Base-by-base conservation (phyloP, 805 yeast genomes). In the Lipomyces oligophaga region DNA sequence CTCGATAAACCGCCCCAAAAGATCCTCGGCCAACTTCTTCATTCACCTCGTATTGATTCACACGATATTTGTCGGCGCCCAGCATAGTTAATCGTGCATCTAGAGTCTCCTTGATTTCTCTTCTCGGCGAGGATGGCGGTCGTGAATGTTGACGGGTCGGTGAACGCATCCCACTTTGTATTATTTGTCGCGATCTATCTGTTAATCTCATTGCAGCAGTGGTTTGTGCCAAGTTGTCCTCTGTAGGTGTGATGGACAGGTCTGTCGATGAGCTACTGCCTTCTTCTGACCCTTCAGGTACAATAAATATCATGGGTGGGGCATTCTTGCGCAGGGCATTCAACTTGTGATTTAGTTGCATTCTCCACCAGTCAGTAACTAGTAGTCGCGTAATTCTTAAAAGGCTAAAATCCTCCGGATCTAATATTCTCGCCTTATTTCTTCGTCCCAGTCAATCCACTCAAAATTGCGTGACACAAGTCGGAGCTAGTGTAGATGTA, bases 21-120 rank as follows among this genome's bases (percentile, higher is more conserved):
- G 95, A 79, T 0, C 97, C 97, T 51, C 84, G 84, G 3, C 96
- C 97, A 11, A 89, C 79, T 50, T 80, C 86, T 47, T 79, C 74
- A n/a, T 79, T 60, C 7, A 90, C 78, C 43, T 73, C 72, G 64
- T 90, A 90, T 58, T 69, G 70, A 50, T 69, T 69, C 27, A 69
- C 54, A 27, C 47, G 50, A 16, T 48, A 47, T 41, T 37, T 20
- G 21, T 45, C 45, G 4, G 48, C 57, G 21, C 46, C 50, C 6
- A 38, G 19, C 18, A 38, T 39, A 20, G 34, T 20, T 31, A 38
- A 21, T 6, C 39, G 31, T 30, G 60, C 60, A 34, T 57, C 52
- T 31, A 53, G 39, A 22, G 60, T 57, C 40, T 57, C 60, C 33
- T 47, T 50, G n/a, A 46, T 47, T 32, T 25, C 34, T 16, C 40